phyloP scores from a whole-genome alignment of 2,329 filamentous ascomycete genomes.

The Verticillium albo-atrum region DNA sequence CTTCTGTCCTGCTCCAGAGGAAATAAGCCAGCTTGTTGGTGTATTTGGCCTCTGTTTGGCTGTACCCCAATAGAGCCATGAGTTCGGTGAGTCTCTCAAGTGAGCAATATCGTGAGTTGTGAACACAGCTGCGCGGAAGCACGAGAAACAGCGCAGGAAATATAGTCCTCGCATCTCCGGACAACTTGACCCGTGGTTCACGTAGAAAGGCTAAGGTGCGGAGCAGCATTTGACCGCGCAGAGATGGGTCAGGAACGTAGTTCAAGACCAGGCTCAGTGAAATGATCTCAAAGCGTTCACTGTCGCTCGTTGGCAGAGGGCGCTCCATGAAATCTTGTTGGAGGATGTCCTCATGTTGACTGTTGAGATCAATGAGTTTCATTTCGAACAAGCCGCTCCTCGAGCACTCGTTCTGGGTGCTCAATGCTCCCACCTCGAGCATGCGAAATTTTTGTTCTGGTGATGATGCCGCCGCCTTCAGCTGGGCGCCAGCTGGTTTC shows the following conservation, averaged over 20 bases:
- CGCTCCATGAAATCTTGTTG: constrained; percentile 94
- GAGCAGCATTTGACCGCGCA: constrained; percentile 79
- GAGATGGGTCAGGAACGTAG: constrained; percentile 75
- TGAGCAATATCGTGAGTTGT: constrained; percentile 87
- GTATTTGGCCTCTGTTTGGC: constrained; percentile 59
- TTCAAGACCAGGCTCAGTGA: constrained; percentile 92
- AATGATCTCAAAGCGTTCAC: constrained; percentile 78
- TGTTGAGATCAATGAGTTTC: constrained; percentile 84
- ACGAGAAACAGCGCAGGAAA: constrained; percentile 83
- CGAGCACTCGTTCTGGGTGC: constrained; percentile 79
- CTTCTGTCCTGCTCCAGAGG: constrained; percentile 60
- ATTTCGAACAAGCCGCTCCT: constrained; percentile 66
- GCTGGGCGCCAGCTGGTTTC: constrained; percentile 23
- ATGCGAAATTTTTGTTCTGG: constrained; percentile 45
- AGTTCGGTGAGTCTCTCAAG: constrained; percentile 64
- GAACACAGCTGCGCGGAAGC: constrained; percentile 79
- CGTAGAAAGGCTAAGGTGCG: constrained; percentile 69
- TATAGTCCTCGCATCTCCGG: constrained; percentile 19
- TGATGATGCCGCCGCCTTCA: constrained; percentile 12
- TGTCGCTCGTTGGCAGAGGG: constrained; percentile 59
- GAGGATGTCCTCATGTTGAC: constrained; percentile 73
- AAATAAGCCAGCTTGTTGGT: constrained; percentile 86
- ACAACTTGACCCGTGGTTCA: constrained; percentile 15
- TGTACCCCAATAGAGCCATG: constrained; percentile 74
- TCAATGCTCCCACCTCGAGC: constrained; percentile 87